Evolutionary conservation across 176 grass and related monocot species (phyloP).

Genomic region (Pontederia crassipes): DNA sequence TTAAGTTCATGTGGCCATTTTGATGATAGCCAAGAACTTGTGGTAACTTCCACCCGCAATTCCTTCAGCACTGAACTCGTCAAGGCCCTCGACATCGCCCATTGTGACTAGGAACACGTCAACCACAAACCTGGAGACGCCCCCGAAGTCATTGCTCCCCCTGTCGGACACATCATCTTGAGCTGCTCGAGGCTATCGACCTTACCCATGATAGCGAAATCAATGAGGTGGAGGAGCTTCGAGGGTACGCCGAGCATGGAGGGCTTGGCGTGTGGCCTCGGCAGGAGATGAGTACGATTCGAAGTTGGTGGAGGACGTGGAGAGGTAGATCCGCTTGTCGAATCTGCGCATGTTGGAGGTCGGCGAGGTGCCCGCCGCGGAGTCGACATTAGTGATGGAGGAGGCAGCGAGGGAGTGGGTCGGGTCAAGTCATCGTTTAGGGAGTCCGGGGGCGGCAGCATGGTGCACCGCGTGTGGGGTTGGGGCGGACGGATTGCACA

Average conservation of each 20-base stretch:
- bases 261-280: conserved; percentile 16
- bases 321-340: neutral
- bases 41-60: conserved; percentile 15
- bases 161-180: conserved; percentile 25
- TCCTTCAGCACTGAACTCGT: conserved; percentile 26
- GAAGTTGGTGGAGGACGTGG: conserved; percentile 2
- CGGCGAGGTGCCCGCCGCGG: neutral
- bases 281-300: conserved; percentile 7
- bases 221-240: conserved; percentile 61
- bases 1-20: no score
- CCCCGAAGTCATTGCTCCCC: conserved; percentile 26
- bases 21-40: no score
- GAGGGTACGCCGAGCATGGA: conserved; percentile 40
- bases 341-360: conserved; percentile 1
- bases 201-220: conserved; percentile 75
- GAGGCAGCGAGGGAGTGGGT: conserved; percentile 1
- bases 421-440: neutral
- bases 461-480: no score
- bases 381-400: conserved; percentile 5
- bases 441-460: neutral
- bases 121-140: conserved; percentile 49
- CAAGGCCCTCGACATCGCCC: conserved; percentile 64
- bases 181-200: conserved; percentile 34
- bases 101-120: conserved; percentile 77
- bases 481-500: no score